phyloP scores from a whole-genome alignment of 208 protist genomes.

The Crithidia sp. region DNA sequence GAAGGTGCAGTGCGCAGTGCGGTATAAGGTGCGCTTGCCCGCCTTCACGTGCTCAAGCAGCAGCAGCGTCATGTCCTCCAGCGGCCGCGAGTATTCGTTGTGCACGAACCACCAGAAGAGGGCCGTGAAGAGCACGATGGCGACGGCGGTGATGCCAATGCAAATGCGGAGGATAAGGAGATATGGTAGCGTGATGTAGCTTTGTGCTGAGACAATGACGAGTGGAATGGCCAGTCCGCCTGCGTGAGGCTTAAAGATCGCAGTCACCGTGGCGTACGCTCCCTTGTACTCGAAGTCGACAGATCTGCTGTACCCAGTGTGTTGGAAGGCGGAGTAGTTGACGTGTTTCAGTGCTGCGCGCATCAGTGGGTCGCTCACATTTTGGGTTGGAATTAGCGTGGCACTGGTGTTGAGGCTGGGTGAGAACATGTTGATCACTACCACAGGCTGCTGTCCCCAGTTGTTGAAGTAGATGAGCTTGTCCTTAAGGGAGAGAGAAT shows the following conservation, averaged over 20 bases:
- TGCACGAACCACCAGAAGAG: conserved; percentile 9
- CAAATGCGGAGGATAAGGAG: background rate
- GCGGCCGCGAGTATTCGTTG: conserved; percentile 8
- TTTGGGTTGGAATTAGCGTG: conserved; percentile 14
- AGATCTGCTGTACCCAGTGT: background rate
- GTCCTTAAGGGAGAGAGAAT: too few relatives aligned
- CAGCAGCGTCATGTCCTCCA: conserved; percentile 6
- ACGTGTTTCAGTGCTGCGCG: conserved; percentile 35
- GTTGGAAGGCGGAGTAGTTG: conserved; percentile 13
- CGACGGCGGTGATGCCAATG: background rate
- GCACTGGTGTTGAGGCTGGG: background rate
- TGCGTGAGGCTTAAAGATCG: background rate
- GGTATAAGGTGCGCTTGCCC: background rate
- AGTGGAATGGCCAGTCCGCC: too few relatives aligned
- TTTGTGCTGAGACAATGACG: background rate
- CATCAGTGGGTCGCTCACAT: conserved; percentile 44
- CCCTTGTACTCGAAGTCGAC: conserved; percentile 8
- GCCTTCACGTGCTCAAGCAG: background rate
- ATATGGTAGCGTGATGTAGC: background rate
- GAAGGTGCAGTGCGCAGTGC: too few relatives aligned
- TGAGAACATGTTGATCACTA: background rate
- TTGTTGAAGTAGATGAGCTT: conserved; percentile 20
- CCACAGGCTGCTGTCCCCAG: conserved; percentile 21
- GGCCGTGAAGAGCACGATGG: background rate
- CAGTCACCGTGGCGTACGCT: conserved; percentile 1